Base-by-base conservation (phyloP, 2,329 filamentous ascomycete genomes). In the Epichloe gansuensis region DNA sequence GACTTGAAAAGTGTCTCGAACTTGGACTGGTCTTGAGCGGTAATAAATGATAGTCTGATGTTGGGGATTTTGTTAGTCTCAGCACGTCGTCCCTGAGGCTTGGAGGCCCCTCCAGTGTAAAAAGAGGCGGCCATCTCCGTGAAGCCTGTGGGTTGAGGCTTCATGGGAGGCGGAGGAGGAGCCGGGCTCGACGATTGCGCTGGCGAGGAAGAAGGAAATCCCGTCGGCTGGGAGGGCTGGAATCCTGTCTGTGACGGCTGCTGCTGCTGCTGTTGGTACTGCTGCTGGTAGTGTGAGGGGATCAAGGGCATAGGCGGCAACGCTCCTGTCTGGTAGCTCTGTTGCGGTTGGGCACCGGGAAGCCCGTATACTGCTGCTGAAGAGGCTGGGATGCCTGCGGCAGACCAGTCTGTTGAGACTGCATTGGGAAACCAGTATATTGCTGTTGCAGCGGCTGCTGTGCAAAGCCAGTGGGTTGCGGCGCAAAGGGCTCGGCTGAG, bases 1-100 rank as follows among this genome's bases (percentile, higher is more conserved):
- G 91, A 95, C 72, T 93, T 96, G 76, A 98, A 98, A 43, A 98
- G 73, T 53, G 93, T 93, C 74, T 98, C 93, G 62, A 98, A 98
- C 72, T 95, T 96, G 63, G 88, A 81, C 70, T 98, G 93, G 65
- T 98, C 93, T 63, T 86, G 82, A 28, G 88, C 91, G 3, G 91
- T 96, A 64, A 98, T 95, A 68, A 98, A 98, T 3, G 91, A 95
- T 56, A 98, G 73, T 48, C 93, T 81, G 59, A 97, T 94, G 66
- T 87, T 97, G 31, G 93, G 93, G 53, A 98, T 96, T 72, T 86
- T 93, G 60, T 80, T 83, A 12, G 75, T 67, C 62, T 73, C 69
- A 7, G 73, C 66, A 55, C 73, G 66, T 56, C 72, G 69, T 28
- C 72, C 71, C 57, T 71, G 68, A 2, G 77, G 63, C 53, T 74